Base-by-base conservation (phyloP, 163 green algal genomes). In the Volvox carteri region DNA sequence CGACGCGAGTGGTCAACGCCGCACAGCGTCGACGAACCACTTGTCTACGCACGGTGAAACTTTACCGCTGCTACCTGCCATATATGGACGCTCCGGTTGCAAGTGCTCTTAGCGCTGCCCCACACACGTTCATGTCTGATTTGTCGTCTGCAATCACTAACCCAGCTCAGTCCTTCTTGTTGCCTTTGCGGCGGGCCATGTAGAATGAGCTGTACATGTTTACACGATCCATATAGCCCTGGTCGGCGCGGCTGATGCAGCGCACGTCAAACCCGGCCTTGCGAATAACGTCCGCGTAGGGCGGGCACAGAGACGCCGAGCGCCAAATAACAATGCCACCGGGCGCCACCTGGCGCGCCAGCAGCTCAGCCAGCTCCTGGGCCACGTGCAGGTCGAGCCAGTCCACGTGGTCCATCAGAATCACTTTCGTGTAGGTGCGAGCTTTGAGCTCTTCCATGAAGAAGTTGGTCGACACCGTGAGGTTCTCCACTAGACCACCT, bases 401-500 rank as follows among this genome's bases (percentile, higher is more conserved):
- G 93, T 99, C 98, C 58, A 99, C 93, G 90, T 99, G 97, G 94
- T 99, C 98, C 98, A 99, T 99, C 74, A 99, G 91, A 87, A 99
- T 99, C 67, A 99, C 96, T 96, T 99, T 99, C 90, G 94, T 97
- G 96, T 98, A 99, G 87, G 95, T 96, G 73, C 98, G 95, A 16
- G 95, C 93, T n/a, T 84, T 90, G 52, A 99, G 96, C 79, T 97
- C 95, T 68, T 96, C 94, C 91, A 98, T 92, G 93, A 99, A 99
- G 88, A 96, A 98, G 85, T 93, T 94, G 39, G 96, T 99, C 28
- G 93, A 87, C 25, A 99, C 94, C 14, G 93, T 93, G 4, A 98
- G 95, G 23, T 78, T 84, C 76, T 98, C 92, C 50, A 98, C 87
- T 6, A 91, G 54, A 37, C 89, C 89, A 76, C 14, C 80, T 91